A percentile compares a stretch with the other conserved stretches of the same genome.
phyloP scores from a whole-genome alignment of 1,139 yeast species.

The Suhomyces terraborum region DNA sequence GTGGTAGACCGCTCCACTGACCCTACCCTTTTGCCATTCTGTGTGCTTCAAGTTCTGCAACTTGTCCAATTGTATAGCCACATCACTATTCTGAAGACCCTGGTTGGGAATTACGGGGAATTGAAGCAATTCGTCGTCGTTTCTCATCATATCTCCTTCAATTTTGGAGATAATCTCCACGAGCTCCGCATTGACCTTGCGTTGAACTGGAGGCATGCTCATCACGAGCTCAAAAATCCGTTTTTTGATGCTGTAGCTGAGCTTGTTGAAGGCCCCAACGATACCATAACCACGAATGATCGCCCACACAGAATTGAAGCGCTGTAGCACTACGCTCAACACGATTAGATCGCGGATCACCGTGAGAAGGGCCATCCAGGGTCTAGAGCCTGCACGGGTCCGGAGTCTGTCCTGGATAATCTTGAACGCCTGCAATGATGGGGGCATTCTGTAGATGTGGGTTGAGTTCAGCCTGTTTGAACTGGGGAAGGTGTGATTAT shows the following conservation, averaged over 20 bases:
- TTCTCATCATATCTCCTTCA: slow-evolving; percentile 56
- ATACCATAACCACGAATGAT: slow-evolving; percentile 45
- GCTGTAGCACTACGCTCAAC: slow-evolving; percentile 20
- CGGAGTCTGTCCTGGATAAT: background rate
- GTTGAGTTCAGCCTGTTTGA: no score
- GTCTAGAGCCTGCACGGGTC: background rate
- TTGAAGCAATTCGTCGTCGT: slow-evolving; percentile 48
- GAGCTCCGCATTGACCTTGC: slow-evolving; percentile 64
- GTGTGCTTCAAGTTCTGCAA: slow-evolving; percentile 59
- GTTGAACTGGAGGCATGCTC: slow-evolving; percentile 54
- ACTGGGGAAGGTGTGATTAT: no score
- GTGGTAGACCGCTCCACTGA: slow-evolving; percentile 95
- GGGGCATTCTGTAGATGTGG: slow-evolving; percentile 2
- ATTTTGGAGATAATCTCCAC: slow-evolving; percentile 47
- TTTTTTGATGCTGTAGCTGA: slow-evolving; percentile 19
- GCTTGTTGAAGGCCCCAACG: slow-evolving; percentile 23
- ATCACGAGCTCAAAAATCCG: slow-evolving; percentile 38
- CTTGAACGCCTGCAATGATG: background rate
- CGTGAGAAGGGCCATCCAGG: slow-evolving; percentile 5
- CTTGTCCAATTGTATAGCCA: slow-evolving; percentile 51
- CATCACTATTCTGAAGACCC: slow-evolving; percentile 52
- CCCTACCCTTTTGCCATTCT: slow-evolving; percentile 80
- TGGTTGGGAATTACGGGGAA: slow-evolving; percentile 55
- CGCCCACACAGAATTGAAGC: slow-evolving; percentile 14
- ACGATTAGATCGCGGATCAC: slow-evolving; percentile 33